A percentile compares a stretch with the other conserved stretches of the same genome.
Conservation (phyloP, 2,329 filamentous ascomycete species). For the Pyrenochaeta sp. region DNA sequence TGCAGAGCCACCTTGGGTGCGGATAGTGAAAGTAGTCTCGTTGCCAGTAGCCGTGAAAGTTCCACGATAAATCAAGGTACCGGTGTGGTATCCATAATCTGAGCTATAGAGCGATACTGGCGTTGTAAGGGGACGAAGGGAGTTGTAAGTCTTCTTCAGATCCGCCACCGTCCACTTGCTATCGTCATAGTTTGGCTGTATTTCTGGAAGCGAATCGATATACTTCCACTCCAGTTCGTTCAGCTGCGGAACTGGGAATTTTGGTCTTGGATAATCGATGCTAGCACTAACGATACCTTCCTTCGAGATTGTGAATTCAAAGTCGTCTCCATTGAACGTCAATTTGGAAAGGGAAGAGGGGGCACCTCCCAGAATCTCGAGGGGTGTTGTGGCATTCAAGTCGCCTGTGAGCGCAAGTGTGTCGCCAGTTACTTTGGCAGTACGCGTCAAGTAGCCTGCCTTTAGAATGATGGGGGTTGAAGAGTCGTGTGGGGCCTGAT, state of each 20-base stretch:
- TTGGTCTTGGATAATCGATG: slow-evolving; percentile 61
- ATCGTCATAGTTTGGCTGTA: slow-evolving; percentile 72
- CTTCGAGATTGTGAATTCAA: slow-evolving; percentile 51
- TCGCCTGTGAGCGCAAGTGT: slow-evolving; percentile 73
- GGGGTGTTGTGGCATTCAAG: slow-evolving; percentile 71
- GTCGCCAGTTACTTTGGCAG: slow-evolving; percentile 63
- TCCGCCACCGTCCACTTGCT: slow-evolving; percentile 70
- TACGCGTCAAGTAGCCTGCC: slow-evolving; percentile 71
- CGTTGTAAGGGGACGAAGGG: slow-evolving; percentile 63
- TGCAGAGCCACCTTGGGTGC: slow-evolving; percentile 71
- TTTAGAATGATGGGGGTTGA: slow-evolving; percentile 64
- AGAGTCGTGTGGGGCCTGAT: slow-evolving; percentile 49
- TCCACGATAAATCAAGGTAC: slow-evolving; percentile 74
- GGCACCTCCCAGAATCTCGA: slow-evolving; percentile 74
- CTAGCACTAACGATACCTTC: slow-evolving; percentile 61
- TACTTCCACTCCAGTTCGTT: slow-evolving; percentile 71
- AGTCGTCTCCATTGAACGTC: slow-evolving; percentile 66
- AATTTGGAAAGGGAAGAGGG: slow-evolving; percentile 62
- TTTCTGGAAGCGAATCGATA: slow-evolving; percentile 75
- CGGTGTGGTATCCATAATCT: slow-evolving; percentile 78
- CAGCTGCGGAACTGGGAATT: slow-evolving; percentile 66
- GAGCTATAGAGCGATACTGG: slow-evolving; percentile 70
- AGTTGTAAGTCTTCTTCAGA: slow-evolving; percentile 68
- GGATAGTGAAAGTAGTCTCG: slow-evolving; percentile 65
- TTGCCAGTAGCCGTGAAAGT: slow-evolving; percentile 71